Evolutionary conservation across 1,284 basidiomycete species (phyloP), one percentile per base, ranked within the genome.

Genomic region (Pseudozyma thailandica): DNA sequence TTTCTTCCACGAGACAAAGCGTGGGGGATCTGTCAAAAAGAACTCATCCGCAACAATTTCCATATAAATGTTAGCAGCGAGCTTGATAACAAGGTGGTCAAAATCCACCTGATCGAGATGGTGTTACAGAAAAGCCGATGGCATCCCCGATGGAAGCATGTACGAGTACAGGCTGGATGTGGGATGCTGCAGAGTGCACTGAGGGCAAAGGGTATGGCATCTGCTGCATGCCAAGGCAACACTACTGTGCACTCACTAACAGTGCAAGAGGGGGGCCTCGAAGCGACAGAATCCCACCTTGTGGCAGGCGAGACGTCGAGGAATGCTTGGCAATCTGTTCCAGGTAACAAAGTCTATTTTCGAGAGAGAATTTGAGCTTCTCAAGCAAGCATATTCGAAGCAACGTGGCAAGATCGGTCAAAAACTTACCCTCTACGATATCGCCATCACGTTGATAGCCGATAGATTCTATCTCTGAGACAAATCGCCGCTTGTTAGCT

Each of bases 261-360:
- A 25, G 12, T 20, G 18, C 6, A n/a, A 27, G 38, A 4, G 5
- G 23, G 23, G 27, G n/a, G 18, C 13, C 5, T 3, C 30, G 27
- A 27, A 44, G 28, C 25, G 41, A 15, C 9, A 23, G 27, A 43
- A n/a, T n/a, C n/a, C 25, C 21, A 21, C 8, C n/a, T 28, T 28
- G 23, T 12, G 16, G 35, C 3, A 28, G 42, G 33, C 42, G 43
- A 53, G 31, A 46, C 51, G 51, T 13, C 38, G 23, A 37, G 51
- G 51, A 53, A 53, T 53, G 51, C 51, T 53, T 53, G 51, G 51
- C 51, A 44, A 31, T 26, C 25, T 21, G 35, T 23, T 10, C 8
- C 39, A n/a, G n/a, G n/a, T n/a, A n/a, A n/a, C n/a, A n/a, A n/a
- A n/a, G n/a, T 6, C 39, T 41, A 12, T 20, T 6, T 21, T 6